Evolutionary conservation across 108 stramenopile genomes (phyloP).

Genomic region (Skeletonema potamos): DNA sequence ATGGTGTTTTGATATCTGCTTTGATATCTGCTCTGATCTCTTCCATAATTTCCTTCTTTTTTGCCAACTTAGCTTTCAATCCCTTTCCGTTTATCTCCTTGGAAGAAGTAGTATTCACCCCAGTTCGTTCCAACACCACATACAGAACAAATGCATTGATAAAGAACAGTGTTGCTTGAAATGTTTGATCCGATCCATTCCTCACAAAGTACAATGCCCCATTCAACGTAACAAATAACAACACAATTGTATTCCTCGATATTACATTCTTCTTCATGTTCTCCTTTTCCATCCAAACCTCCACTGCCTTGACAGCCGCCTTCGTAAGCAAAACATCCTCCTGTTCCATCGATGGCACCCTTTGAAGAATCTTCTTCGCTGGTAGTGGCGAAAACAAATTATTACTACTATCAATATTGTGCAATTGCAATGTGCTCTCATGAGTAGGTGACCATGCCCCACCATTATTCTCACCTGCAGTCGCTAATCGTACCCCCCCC

Average conservation of each 20-base stretch:
- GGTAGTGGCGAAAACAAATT: neutral
- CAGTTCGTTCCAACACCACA: slow-evolving; percentile 6
- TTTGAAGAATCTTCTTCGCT: neutral
- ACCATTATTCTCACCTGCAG: neutral
- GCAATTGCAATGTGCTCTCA: neutral
- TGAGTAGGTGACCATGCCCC: neutral
- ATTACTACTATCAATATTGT: neutral
- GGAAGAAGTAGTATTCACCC: neutral
- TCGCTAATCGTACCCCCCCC: too few species aligned
- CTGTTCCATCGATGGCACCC: neutral
- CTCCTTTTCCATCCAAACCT: slow-evolving; percentile 26
- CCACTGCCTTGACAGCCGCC: slow-evolving; percentile 38
- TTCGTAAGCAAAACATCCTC: slow-evolving; percentile 39
- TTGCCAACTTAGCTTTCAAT: slow-evolving; percentile 23
- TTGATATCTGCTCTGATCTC: neutral
- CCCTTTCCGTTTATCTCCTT: slow-evolving; percentile 7
- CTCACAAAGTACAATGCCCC: slow-evolving; percentile 25
- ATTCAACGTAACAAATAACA: slow-evolving; percentile 32
- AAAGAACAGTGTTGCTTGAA: slow-evolving; percentile 19
- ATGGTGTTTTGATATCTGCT: neutral
- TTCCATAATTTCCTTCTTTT: slow-evolving; percentile 4
- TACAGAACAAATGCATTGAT: slow-evolving; percentile 42
- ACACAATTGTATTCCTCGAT: slow-evolving; percentile 6
- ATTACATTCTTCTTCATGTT: slow-evolving; percentile 7
- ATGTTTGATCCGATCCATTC: slow-evolving; percentile 44